Percentiles rank a stretch among this genome's conserved stretches.
These are phyloP conservation scores for Sporothrix luriei DNA, from an alignment of 2,329 filamentous ascomycete species.

Conservation along the genomic window DNA sequence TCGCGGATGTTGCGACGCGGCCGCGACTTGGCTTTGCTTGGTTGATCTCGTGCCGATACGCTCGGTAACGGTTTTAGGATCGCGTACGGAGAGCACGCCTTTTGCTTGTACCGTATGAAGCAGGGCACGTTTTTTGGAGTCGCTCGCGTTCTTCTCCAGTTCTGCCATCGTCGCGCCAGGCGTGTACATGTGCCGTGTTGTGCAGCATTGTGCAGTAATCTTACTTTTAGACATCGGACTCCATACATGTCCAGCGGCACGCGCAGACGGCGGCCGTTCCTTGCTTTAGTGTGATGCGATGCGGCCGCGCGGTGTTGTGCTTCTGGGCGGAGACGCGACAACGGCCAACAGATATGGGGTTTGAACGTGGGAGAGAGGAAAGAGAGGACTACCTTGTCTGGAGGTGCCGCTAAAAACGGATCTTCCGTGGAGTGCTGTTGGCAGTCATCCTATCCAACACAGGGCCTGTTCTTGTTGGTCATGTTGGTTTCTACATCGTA, in stretches of 20 bases:
- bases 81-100: not conserved
- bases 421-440: not conserved
- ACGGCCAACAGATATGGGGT: not conserved
- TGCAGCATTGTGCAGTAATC: too few relatives aligned
- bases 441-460: conserved; percentile 1
- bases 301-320: not conserved
- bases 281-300: conserved; percentile 9
- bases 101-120: not conserved
- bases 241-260: too few relatives aligned
- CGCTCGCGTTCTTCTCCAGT: not conserved
- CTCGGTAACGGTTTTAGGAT: conserved; percentile 18
- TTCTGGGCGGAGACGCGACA: conserved; percentile 14
- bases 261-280: not conserved
- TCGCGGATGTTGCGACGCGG: conserved; percentile 1
- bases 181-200: too few relatives aligned
- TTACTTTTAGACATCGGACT: not conserved
- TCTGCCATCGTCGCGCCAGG: not conserved
- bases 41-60: not conserved
- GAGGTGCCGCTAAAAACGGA: conserved; percentile 14
- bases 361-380: not conserved
- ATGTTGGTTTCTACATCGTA: not conserved
- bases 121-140: conserved; percentile 1
- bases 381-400: not conserved
- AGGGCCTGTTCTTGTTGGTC: not conserved
- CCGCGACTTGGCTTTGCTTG: not conserved